Evolutionary conservation across 768 basidiomycete genomes (phyloP), one percentile per base, ranked within the genome.

Genomic region (Lactarius quietus): DNA sequence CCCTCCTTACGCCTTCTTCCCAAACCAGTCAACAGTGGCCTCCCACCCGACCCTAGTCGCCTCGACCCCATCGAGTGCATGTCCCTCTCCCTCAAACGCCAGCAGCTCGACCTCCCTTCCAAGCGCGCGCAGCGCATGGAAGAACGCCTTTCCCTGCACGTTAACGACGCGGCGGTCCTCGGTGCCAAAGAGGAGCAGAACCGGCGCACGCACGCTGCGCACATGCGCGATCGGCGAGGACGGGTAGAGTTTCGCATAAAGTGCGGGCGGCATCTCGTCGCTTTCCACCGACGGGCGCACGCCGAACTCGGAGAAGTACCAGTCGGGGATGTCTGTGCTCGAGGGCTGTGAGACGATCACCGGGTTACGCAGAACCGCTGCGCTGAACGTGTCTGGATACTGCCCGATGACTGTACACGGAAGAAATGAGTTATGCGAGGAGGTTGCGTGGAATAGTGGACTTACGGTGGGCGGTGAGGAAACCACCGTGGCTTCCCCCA

Each of bases 251-350:
- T 59, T 59, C 26, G 48, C 53, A 52, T 75, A 72, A 6, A 76
- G 64, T 17, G 31, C 63, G 0, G 69, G 69, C 9, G 69, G 54
- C 59, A 68, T 51, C 59, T 69, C 63, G 10, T 68, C 68, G 55
- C 35, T 55, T 36, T 60, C 63, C 9, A 45, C 52, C 18, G 64
- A 56, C 1, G 61, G 60, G 8, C 65, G 57, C 29, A 72, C 33
- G 9, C 63, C 71, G 35, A 73, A 70, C 58, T 78, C 76, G 51
- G 28, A 54, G 65, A 69, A 72, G 23, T 68, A 76, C 77, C 77
- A 77, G 45, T 78, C 76, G 2, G 76, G 77, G 52, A 78, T 78
- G 63, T 78, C 77, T 6, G 72, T 74, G 36, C 66, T 67, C 5
- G 63, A 35, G 1, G 69, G 69, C 48, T 73, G 75, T 17, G 74